A percentile compares a stretch with the other conserved stretches of the same genome.
Conservation (phyloP, 2,329 filamentous ascomycete species). For the Endocalyx cinctus region DNA sequence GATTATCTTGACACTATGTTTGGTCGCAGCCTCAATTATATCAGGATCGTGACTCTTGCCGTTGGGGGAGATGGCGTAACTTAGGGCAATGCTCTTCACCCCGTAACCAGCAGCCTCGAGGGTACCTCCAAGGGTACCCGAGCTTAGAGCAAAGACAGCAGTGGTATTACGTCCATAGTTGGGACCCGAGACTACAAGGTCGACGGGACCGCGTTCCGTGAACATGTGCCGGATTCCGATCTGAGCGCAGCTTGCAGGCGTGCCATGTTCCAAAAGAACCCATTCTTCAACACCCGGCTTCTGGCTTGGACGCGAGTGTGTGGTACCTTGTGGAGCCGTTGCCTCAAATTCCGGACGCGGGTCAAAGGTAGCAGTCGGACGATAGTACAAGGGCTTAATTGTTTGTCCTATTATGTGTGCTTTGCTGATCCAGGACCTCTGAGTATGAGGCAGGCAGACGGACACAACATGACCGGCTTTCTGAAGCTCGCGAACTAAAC, state of each 20-base stretch:
- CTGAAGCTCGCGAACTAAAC: constrained; percentile 66
- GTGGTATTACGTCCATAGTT: constrained; percentile 84
- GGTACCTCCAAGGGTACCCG: constrained; percentile 72
- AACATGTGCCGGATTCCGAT: constrained; percentile 81
- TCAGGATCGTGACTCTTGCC: constrained; percentile 82
- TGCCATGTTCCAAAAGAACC: constrained; percentile 77
- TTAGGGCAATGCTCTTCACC: constrained; percentile 71
- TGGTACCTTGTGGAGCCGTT: constrained; percentile 55
- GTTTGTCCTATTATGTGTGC: constrained; percentile 92
- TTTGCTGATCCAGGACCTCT: constrained; percentile 98
- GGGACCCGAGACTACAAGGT: constrained; percentile 73
- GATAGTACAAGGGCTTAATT: constrained; percentile 80
- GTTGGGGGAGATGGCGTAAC: constrained; percentile 82
- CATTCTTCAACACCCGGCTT: constrained; percentile 64
- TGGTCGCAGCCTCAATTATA: constrained; percentile 73
- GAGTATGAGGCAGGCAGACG: constrained; percentile 83
- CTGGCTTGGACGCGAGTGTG: constrained; percentile 45
- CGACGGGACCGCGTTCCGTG: constrained; percentile 63
- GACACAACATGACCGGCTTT: constrained; percentile 79
- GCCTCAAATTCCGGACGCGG: constrained; percentile 36
- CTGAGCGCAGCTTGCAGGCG: constrained; percentile 75
- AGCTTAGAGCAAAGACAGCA: constrained; percentile 72
- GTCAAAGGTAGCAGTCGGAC: constrained; percentile 39
- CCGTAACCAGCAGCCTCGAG: constrained; percentile 72
- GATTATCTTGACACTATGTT: constrained; percentile 70